Conservation (phyloP, 371 early-diverging fungal genomes). For the Blastocladiella emersonii region DNA sequence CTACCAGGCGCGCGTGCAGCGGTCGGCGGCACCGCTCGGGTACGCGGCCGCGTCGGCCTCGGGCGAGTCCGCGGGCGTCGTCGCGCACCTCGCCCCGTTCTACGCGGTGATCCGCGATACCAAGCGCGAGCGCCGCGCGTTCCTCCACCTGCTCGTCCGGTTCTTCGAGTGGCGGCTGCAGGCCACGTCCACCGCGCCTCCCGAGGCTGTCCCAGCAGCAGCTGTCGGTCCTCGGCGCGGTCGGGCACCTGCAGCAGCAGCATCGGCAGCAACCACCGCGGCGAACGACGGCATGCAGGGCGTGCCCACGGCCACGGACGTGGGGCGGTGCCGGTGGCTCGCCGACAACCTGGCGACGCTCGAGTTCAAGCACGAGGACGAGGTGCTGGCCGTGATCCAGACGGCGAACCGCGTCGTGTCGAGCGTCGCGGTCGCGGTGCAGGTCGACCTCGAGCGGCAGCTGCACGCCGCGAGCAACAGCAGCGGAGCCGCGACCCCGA, state of each 20-base stretch:
- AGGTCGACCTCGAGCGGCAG: conserved; percentile 22
- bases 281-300: too few species aligned
- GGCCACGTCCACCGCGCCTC: neutral
- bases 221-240: too few species aligned
- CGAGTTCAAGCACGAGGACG: conserved; percentile 59
- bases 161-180: conserved; percentile 44
- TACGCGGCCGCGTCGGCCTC: neutral
- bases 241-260: too few species aligned
- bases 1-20: conserved; percentile 41
- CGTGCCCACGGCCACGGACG: neutral
- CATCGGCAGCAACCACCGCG: too few species aligned
- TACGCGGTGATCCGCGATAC: conserved; percentile 53
- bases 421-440: conserved; percentile 38
- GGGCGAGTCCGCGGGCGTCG: neutral
- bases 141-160: conserved; percentile 50
- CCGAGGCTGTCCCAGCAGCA: too few species aligned
- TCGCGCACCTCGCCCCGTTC: conserved; percentile 32
- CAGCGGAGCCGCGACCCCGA: too few species aligned
- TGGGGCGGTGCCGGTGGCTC: conserved; percentile 35
- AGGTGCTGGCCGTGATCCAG: conserved; percentile 55
- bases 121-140: conserved; percentile 50
- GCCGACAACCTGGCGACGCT: conserved; percentile 64
- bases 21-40: neutral
- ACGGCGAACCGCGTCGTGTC: conserved; percentile 52
- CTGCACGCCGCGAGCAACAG: conserved; percentile 18